Conservation (phyloP, 208 protist species). For the Trypanosomatidae sp. region DNA sequence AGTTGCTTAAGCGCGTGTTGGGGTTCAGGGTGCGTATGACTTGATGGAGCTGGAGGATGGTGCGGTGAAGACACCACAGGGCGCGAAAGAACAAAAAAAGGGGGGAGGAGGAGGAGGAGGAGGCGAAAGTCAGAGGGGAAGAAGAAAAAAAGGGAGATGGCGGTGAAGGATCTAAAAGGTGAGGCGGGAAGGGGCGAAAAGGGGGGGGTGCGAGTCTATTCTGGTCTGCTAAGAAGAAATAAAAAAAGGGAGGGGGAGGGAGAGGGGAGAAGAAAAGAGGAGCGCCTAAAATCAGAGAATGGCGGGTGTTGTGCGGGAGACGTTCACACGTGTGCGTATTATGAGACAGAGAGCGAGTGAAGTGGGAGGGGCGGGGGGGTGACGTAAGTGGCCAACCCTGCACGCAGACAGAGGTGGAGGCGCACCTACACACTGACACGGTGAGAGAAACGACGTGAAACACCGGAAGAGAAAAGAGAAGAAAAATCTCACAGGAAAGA, state of each 20-base stretch:
- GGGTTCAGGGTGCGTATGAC: too few species aligned
- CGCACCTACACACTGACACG: not conserved
- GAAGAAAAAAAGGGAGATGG: not conserved
- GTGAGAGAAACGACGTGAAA: not conserved
- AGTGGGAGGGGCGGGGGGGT: not conserved
- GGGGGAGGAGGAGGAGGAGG: not conserved
- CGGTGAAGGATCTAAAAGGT: conserved; percentile 4
- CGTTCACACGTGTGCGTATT: not conserved
- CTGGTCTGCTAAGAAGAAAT: not conserved
- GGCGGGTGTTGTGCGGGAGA: not conserved
- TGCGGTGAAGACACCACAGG: too few species aligned
- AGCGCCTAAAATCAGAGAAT: not conserved
- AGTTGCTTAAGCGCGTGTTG: too few species aligned
- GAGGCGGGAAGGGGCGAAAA: not conserved
- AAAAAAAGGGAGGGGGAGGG: not conserved
- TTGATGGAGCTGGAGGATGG: too few species aligned
- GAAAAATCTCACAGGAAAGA: not conserved
- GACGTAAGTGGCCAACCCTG: not conserved
- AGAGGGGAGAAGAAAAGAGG: not conserved
- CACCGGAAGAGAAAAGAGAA: not conserved
- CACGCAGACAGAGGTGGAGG: not conserved
- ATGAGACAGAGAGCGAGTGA: not conserved
- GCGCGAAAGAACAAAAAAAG: not conserved
- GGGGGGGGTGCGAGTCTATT: not conserved
- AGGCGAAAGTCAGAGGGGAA: not conserved